Evolutionary conservation across 2,329 filamentous ascomycete species (phyloP).

Genomic region (Pseudogymnoascus sp.): DNA sequence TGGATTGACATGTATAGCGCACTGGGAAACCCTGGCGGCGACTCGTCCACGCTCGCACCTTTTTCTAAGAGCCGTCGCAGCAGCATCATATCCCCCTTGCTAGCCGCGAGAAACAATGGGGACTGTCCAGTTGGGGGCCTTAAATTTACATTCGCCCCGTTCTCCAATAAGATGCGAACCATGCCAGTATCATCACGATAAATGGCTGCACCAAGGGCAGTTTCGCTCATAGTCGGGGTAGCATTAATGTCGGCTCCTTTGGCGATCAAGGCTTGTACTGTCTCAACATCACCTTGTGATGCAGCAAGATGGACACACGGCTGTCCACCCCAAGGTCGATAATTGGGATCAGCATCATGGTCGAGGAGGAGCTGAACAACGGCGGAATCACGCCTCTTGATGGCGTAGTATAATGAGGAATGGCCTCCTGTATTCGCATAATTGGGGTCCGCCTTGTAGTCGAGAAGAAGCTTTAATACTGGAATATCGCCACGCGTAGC

Average conservation of each 20-base stretch:
- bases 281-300: not conserved
- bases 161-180: conserved; percentile 10
- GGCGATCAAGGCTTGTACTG: not conserved
- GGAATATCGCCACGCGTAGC: conserved; percentile 11
- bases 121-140: conserved; percentile 10
- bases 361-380: conserved; percentile 13
- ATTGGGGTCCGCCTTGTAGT: conserved; percentile 11
- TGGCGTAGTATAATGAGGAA: conserved; percentile 12
- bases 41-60: conserved; percentile 14
- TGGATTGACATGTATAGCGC: not conserved
- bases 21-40: not conserved
- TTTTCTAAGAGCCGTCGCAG: conserved; percentile 13
- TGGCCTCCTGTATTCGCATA: conserved; percentile 10
- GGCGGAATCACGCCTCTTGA: conserved; percentile 10
- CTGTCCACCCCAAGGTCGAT: not conserved
- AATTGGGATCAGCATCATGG: conserved; percentile 13
- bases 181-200: conserved; percentile 5
- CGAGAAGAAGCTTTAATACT: conserved; percentile 13
- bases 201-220: conserved; percentile 11
- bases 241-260: not conserved
- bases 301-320: not conserved
- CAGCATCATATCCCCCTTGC: conserved; percentile 3
- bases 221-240: not conserved
- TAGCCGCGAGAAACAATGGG: conserved; percentile 15
- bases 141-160: conserved; percentile 12